Conservation (phyloP, 208 protist species). For the Crithidia expoeki region DNA sequence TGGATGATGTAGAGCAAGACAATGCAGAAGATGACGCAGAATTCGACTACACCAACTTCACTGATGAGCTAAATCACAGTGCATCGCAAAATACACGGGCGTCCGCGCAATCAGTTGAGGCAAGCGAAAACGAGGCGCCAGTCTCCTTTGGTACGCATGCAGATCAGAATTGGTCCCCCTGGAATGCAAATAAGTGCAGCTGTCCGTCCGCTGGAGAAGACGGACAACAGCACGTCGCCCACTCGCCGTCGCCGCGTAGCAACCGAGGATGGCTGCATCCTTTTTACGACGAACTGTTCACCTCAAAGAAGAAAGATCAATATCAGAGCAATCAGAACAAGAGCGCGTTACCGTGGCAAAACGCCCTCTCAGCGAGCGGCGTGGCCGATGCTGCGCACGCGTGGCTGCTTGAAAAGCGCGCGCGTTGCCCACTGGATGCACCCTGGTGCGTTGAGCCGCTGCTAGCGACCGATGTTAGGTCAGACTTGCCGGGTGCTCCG, state of each 20-base stretch:
- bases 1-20: neutral
- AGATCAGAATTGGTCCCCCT: no score
- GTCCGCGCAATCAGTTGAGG: no score
- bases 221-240: neutral
- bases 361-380: neutral
- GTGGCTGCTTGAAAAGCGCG: neutral
- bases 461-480: neutral
- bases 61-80: neutral
- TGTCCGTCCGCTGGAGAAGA: no score
- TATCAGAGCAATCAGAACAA: no score
- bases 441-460: conserved; percentile 8
- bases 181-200: no score
- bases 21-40: neutral
- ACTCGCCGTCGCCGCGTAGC: no score
- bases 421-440: neutral
- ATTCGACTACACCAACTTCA: neutral
- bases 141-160: no score
- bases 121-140: no score
- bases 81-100: no score
- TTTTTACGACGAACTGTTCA: conserved; percentile 19
- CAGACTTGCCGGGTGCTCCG: neutral
- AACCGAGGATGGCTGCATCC: conserved; percentile 2
- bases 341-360: no score
- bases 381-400: neutral
- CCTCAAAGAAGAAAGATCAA: no score